Evolutionary conservation across 257 asterid genomes (phyloP).

Genomic region (Nicotiana undulata): DNA sequence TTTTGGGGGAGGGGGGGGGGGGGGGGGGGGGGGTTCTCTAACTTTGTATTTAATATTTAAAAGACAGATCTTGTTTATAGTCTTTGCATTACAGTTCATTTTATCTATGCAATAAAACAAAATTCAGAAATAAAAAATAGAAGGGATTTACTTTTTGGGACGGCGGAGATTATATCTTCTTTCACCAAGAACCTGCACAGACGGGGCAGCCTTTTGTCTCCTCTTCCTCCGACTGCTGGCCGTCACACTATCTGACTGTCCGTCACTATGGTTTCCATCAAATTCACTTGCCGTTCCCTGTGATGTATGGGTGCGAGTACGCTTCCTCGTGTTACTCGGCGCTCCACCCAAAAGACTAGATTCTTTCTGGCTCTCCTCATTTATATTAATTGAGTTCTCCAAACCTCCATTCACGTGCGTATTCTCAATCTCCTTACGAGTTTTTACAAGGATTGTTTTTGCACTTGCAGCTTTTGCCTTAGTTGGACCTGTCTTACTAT

Average conservation of each 20-base stretch:
- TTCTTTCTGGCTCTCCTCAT: conserved; percentile 52
- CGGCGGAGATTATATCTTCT: conserved; percentile 85
- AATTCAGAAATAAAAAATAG: background rate
- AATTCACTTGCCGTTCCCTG: conserved; percentile 49
- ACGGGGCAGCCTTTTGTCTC: conserved; percentile 49
- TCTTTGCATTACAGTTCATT: background rate
- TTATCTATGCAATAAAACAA: background rate
- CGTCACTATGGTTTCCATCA: conserved; percentile 47
- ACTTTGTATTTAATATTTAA: background rate
- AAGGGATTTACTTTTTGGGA: conserved; percentile 43
- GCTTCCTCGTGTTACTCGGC: conserved; percentile 48
- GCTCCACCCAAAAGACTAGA: conserved; percentile 37
- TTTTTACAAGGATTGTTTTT: background rate
- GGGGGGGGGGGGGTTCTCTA: background rate
- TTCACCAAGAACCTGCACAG: conserved; percentile 44
- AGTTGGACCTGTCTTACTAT: conserved; percentile 25
- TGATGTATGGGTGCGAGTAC: conserved; percentile 37
- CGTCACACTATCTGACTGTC: conserved; percentile 52
- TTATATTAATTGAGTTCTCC: conserved; percentile 36
- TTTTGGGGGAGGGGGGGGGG: too few relatives aligned
- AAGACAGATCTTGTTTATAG: background rate
- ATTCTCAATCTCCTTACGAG: background rate
- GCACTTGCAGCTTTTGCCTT: conserved; percentile 8
- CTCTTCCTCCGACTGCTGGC: conserved; percentile 56
- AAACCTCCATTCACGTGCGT: conserved; percentile 32